Conservation (phyloP, 106 monocot genomes). For the Dendrobium huoshanense region DNA sequence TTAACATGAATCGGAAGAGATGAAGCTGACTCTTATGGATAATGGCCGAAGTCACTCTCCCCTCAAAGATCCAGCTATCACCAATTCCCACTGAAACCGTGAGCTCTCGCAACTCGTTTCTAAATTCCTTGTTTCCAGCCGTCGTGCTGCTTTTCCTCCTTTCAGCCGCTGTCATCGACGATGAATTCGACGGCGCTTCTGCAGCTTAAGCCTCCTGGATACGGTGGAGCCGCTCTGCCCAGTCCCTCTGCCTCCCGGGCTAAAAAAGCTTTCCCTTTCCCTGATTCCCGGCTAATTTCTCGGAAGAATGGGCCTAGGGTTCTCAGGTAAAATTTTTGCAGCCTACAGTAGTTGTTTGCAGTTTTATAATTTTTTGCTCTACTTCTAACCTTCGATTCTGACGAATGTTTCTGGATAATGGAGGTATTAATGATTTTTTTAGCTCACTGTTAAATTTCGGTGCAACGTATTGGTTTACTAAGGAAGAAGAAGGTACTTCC, state of each 20-base stretch:
- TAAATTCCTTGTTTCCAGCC: not conserved
- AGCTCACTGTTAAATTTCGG: not conserved
- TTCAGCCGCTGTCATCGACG: not conserved
- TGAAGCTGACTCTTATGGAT: too few relatives aligned
- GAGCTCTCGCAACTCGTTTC: not conserved
- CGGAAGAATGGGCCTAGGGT: not conserved
- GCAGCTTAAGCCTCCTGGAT: not conserved
- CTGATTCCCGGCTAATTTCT: not conserved
- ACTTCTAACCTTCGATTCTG: not conserved
- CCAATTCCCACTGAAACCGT: not conserved
- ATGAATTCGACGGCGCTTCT: conserved; percentile 6
- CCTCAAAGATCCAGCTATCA: too few relatives aligned
- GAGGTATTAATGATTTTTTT: not conserved
- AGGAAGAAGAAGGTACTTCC: not conserved
- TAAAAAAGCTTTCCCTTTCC: not conserved
- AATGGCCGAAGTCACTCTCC: too few relatives aligned
- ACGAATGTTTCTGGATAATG: not conserved
- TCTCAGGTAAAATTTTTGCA: not conserved
- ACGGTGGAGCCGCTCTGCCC: not conserved
- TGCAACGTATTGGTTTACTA: not conserved
- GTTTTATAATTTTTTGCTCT: not conserved
- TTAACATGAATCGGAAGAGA: too few relatives aligned
- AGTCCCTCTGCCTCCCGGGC: not conserved
- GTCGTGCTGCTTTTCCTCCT: not conserved
- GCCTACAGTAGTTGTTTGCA: not conserved